Percentiles rank a stretch among this genome's conserved stretches.
These are phyloP conservation scores for Mycena maculata DNA, from an alignment of 768 basidiomycete species.

Conservation along the genomic window DNA sequence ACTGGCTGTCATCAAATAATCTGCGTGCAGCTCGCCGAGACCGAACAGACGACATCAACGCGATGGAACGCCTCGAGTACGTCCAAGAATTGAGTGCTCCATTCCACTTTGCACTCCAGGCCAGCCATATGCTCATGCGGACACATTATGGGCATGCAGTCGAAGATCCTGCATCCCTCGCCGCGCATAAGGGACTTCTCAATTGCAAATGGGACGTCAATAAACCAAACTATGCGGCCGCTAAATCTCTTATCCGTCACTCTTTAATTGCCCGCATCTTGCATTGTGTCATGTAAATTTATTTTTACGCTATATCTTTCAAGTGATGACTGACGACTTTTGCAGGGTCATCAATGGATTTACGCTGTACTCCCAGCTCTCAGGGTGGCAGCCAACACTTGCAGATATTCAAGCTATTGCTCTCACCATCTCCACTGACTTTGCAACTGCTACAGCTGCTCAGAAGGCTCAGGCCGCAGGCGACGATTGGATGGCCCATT, in stretches of 20 bases:
- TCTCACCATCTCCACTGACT: conserved; percentile 12
- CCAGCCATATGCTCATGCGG: conserved; percentile 29
- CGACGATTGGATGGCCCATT: conserved; percentile 34
- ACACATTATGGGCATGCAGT: conserved; percentile 30
- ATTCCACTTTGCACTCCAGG: conserved; percentile 33
- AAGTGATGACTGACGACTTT: background rate
- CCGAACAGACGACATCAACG: conserved; percentile 26
- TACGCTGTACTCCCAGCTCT: conserved; percentile 13
- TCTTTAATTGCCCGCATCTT: conserved; percentile 35
- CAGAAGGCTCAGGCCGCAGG: conserved; percentile 6
- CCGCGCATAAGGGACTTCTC: conserved; percentile 32
- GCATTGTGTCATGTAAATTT: conserved; percentile 31
- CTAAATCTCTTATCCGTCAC: conserved; percentile 35
- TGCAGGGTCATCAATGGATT: conserved; percentile 29
- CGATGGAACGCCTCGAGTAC: conserved; percentile 30
- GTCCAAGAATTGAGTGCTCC: conserved; percentile 23
- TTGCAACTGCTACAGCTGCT: conserved; percentile 22
- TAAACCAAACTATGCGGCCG: conserved; percentile 36
- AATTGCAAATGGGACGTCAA: conserved; percentile 33
- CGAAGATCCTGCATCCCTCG: conserved; percentile 29
- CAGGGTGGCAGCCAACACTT: conserved; percentile 19
- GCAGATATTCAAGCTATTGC: conserved; percentile 18
- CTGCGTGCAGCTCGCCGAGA: conserved; percentile 20
- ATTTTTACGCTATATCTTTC: background rate
- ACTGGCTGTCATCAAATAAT: conserved; percentile 34